Evolutionary conservation across 2,329 filamentous ascomycete species (phyloP).

Genomic region (Epichloe gansuensis): DNA sequence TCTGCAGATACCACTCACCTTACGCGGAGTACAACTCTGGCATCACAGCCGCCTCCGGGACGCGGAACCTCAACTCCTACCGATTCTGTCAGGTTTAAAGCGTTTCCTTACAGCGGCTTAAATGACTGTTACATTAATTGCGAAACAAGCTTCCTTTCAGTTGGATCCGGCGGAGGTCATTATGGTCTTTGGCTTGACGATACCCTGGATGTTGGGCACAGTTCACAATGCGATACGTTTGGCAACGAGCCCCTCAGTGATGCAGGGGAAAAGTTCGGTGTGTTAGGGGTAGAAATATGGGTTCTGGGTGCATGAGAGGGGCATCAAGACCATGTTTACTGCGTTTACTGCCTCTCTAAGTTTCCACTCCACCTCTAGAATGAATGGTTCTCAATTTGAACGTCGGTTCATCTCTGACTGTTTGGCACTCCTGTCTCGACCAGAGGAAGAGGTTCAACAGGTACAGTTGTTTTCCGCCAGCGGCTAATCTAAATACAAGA

Average conservation of each 20-base stretch:
- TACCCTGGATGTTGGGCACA: slow-evolving; percentile 70
- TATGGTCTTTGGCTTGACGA: slow-evolving; percentile 93
- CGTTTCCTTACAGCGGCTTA: slow-evolving; percentile 87
- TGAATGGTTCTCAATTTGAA: background rate
- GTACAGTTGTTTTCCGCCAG: background rate
- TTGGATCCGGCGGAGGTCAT: slow-evolving; percentile 79
- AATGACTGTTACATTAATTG: slow-evolving; percentile 97
- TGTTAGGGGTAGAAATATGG: slow-evolving; percentile 89
- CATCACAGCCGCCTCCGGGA: slow-evolving; percentile 10
- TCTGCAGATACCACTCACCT: slow-evolving; percentile 38
- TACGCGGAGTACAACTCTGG: slow-evolving; percentile 27
- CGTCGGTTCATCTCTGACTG: background rate
- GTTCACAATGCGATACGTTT: slow-evolving; percentile 76
- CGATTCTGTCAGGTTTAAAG: slow-evolving; percentile 84
- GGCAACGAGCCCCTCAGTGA: slow-evolving; percentile 90
- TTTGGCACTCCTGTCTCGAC: background rate
- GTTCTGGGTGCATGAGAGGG: slow-evolving; percentile 50
- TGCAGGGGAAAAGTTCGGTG: slow-evolving; percentile 80
- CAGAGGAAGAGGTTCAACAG: background rate
- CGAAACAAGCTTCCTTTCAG: slow-evolving; percentile 68
- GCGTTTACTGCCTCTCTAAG: background rate
- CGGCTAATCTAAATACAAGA: background rate
- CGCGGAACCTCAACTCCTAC: slow-evolving; percentile 24
- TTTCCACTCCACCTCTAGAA: background rate
- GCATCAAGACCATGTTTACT: background rate